Evolutionary conservation across 371 early-diverging fungal genomes (phyloP), one percentile per base, ranked within the genome.

Genomic region (Saksenaea vasiformis): DNA sequence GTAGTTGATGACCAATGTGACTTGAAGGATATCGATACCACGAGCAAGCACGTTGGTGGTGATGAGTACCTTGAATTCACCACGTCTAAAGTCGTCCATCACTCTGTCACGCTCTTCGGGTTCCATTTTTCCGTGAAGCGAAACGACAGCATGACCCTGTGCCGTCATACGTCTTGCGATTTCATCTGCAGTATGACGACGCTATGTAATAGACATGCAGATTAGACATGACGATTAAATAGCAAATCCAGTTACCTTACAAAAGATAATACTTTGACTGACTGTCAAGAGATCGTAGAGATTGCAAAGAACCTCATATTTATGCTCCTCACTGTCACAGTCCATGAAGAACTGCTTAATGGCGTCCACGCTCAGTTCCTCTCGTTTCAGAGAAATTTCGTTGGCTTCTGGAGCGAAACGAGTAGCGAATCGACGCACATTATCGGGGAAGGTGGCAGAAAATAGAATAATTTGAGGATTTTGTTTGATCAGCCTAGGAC

Each of bases 261-360:
- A 95, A 77, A 99, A 99, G 56, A 99, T 95, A 60, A 99, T 99
- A 69, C 94, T 93, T 82, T 99, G 99, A 24, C 97, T 95, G 47
- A 98, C 92, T 1, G 97, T 95, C 69, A 98, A 75, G 44, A 96
- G 73, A 13, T 92, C 93, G 71, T 98, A 99, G 9, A 99, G 82
- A 44, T 84, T 87, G 43, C 86, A 85, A 22, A 99, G 77, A 4
- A 93, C 90, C 54, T 92, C 88, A 39, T 90, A 86, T 77, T 96
- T 96, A 71, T 92, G 91, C 15, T 87, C 83, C 54, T 88, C 85
- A 64, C 79, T 81, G 24, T 80, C 74, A 72, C 97, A 94, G 74
- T 98, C 96, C 86, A 99, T 93, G 78, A 97, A 98, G 69, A 94
- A 95, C 81, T 99, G 98, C 70, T 93, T 93, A 76, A 99, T 99